phyloP scores from a whole-genome alignment of 2,329 filamentous ascomycete species.

The Cladophialophora psammophila region DNA sequence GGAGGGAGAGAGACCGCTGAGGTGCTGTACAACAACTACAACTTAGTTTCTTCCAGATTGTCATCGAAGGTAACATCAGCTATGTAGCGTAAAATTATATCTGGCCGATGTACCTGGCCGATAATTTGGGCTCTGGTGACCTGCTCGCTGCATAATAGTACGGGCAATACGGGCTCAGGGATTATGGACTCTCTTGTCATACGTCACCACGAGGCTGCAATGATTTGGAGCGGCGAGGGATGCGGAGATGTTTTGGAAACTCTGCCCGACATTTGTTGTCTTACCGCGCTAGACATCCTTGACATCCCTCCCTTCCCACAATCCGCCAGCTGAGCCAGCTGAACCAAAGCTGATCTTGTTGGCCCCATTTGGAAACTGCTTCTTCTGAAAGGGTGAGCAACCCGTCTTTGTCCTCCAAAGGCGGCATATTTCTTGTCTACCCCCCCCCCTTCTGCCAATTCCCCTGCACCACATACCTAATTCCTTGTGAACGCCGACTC shows the following conservation, averaged over 20 bases:
- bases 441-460: not conserved
- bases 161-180: too few species aligned
- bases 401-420: conserved; percentile 16
- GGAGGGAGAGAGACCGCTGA: conserved; percentile 23
- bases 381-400: conserved; percentile 6
- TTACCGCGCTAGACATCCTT: conserved; percentile 30
- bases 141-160: not conserved
- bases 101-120: not conserved
- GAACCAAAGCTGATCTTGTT: conserved; percentile 13
- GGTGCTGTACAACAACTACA: not conserved
- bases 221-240: conserved; percentile 8
- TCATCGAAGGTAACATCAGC: not conserved
- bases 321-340: conserved; percentile 5
- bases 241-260: conserved; percentile 24
- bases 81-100: not conserved
- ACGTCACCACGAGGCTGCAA: conserved; percentile 36
- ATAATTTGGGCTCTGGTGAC: conserved; percentile 6
- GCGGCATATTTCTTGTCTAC: conserved; percentile 13
- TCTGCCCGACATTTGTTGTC: conserved; percentile 21
- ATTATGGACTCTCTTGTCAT: conserved; percentile 7
- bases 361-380: not conserved
- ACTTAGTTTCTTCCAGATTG: not conserved
- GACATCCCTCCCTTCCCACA: conserved; percentile 5
- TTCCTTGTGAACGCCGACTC: conserved; percentile 22
- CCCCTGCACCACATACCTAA: not conserved